Conservation (phyloP, 805 yeast genomes). For the Kazachstania psychrophila region DNA sequence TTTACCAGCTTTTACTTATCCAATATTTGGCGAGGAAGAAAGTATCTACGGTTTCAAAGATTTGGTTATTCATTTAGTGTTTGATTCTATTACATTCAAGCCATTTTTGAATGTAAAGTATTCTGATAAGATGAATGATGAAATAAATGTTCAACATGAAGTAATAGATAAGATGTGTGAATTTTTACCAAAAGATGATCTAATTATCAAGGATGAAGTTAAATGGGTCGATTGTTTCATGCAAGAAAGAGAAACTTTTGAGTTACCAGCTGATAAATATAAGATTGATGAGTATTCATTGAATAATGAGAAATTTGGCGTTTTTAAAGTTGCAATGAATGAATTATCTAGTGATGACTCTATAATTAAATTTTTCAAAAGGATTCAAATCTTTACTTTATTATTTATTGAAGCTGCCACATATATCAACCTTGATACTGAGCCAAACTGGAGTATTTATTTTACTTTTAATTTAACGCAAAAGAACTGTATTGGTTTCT, state of each 20-base stretch:
- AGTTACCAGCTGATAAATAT: slow-evolving; percentile 34
- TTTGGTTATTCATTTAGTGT: slow-evolving; percentile 54
- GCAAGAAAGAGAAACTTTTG: slow-evolving; percentile 36
- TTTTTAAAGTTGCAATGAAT: slow-evolving; percentile 37
- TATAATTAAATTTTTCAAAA: slow-evolving; percentile 22
- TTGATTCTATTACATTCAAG: slow-evolving; percentile 63
- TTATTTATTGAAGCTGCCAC: slow-evolving; percentile 92
- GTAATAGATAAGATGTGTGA: slow-evolving; percentile 45
- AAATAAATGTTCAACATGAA: slow-evolving; percentile 38
- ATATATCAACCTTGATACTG: slow-evolving; percentile 59
- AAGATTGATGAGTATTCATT: slow-evolving; percentile 28
- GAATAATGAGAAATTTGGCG: slow-evolving; percentile 36
- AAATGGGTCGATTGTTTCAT: slow-evolving; percentile 54
- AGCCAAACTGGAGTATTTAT: slow-evolving; percentile 74
- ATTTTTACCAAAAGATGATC: slow-evolving; percentile 49
- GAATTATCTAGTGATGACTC: slow-evolving; percentile 3
- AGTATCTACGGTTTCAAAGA: slow-evolving; percentile 76
- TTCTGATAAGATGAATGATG: slow-evolving; percentile 40
- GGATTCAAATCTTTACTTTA: slow-evolving; percentile 72
- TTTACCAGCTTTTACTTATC: slow-evolving; percentile 78
- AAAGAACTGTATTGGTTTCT: slow-evolving; percentile 58
- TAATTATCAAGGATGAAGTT: slow-evolving; percentile 53
- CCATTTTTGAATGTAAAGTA: slow-evolving; percentile 63
- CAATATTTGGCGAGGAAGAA: slow-evolving; percentile 88
- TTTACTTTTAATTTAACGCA: slow-evolving; percentile 34